A percentile compares a stretch with the other conserved stretches of the same genome.
These are phyloP conservation scores for Geotrichum siamense DNA, from an alignment of 1,139 yeast genomes.

Conservation along the genomic window DNA sequence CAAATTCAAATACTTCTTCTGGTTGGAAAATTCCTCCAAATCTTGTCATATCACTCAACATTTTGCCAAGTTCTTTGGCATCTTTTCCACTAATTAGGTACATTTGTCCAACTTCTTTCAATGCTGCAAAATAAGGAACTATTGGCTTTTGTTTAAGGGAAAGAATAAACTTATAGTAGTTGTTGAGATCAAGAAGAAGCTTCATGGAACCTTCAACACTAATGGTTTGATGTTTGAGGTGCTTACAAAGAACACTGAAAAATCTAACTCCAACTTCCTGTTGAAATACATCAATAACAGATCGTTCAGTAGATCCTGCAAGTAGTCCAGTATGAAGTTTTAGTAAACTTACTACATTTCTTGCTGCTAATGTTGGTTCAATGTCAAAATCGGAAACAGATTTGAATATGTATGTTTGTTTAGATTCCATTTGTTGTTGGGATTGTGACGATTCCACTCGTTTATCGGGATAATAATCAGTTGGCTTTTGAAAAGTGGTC, in stretches of 20 bases:
- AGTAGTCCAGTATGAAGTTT: conserved; percentile 69
- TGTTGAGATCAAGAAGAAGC: conserved; percentile 51
- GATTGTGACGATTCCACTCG: background rate
- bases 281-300: conserved; percentile 85
- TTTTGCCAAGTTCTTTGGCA: conserved; percentile 76
- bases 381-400: conserved; percentile 32
- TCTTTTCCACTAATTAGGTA: conserved; percentile 68
- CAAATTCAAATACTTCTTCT: conserved; percentile 89
- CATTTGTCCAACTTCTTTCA: conserved; percentile 77
- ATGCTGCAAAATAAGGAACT: conserved; percentile 68
- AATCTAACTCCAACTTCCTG: conserved; percentile 90
- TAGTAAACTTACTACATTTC: conserved; percentile 52
- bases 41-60: conserved; percentile 75
- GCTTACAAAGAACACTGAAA: conserved; percentile 68
- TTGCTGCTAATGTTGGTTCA: conserved; percentile 71
- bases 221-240: conserved; percentile 50
- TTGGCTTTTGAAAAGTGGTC: conserved; percentile 46
- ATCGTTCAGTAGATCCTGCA: conserved; percentile 79
- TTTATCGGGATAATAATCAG: conserved; percentile 37
- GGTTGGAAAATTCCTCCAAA: conserved; percentile 87
- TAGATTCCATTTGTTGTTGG: background rate
- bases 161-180: conserved; percentile 62
- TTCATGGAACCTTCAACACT: conserved; percentile 79
- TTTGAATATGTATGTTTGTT: conserved; percentile 1
- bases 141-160: conserved; percentile 62